Evolutionary conservation across 306 rosid genomes (phyloP), one percentile per base, ranked within the genome.

Genomic region (Vachellia pachyceras): DNA sequence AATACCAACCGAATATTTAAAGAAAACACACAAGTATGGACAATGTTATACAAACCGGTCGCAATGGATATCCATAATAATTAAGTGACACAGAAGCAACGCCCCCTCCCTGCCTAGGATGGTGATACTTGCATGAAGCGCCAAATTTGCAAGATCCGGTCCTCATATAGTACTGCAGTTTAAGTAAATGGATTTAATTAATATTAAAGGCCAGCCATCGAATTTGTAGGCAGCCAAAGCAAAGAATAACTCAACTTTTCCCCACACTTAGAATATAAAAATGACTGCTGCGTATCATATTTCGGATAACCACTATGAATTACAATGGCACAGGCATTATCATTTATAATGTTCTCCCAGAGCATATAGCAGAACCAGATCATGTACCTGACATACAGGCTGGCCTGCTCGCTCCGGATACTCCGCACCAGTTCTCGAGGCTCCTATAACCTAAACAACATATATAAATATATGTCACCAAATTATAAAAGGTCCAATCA

Each of bases 341-440:
- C 79, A 78, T 70, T 54, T 33, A 66, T 40, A 52, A 72, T 23
- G 52, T 40, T 60, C 46, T 49, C 61, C 73, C 75, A 75, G 33
- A 58, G 67, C 61, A 72, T 68, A 77, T 8, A 77, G 63, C 78
- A 73, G 76, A 85, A 81, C 54, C 86, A 85, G 23, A 85, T 72
- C 40, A 73, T 83, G 87, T 84, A 96, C 99, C 99, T 92, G 98
- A 88, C 99, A 96, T 50, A 90, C 84, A 60, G 97, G 98, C 85
- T 96, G 99, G 73, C 97, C 98, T 35, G 63, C 69, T 85, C 99
- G 90, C 84, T 96, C 97, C 0, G 99, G 99, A 84, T 86, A 90
- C 81, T 91, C 97, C 57, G 83, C 89, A 17, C 70, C 88, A 60
- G 78, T 81, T 84, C 98, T 95, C 18, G 90, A 88, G 80, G 88